These are phyloP conservation scores for Lyophyllum decastes DNA, from an alignment of 768 basidiomycete genomes.

Conservation along the genomic window DNA sequence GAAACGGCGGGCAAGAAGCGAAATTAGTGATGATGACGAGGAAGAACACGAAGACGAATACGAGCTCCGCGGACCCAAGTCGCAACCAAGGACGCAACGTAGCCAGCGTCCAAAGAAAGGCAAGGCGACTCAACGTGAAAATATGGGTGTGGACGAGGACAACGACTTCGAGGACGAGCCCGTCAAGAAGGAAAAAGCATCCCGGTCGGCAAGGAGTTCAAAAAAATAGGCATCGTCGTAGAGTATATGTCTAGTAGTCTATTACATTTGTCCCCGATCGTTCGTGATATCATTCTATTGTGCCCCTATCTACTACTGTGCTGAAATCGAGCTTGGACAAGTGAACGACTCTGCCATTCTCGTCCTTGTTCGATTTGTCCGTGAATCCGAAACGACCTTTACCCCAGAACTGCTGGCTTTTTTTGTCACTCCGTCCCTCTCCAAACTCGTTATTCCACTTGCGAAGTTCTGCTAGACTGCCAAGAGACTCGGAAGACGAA, in stretches of 20 bases:
- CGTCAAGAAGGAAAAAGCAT: constrained; percentile 14
- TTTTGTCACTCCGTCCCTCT: constrained; percentile 72
- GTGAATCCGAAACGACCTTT: constrained; percentile 88
- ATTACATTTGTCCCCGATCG: background rate
- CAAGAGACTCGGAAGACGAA: constrained; percentile 81
- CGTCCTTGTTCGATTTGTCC: constrained; percentile 38
- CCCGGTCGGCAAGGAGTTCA: constrained; percentile 16
- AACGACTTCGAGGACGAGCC: constrained; percentile 31
- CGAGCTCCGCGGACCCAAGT: constrained; percentile 33
- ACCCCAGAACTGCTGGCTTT: constrained; percentile 78
- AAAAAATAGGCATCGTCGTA: constrained; percentile 13
- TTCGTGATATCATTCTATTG: constrained; percentile 6
- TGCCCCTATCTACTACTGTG: background rate
- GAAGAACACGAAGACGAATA: constrained; percentile 40
- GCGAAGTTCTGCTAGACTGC: constrained; percentile 71
- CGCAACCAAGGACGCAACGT: constrained; percentile 22
- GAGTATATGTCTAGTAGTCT: constrained; percentile 12
- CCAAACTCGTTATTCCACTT: constrained; percentile 97
- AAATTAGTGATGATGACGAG: constrained; percentile 42
- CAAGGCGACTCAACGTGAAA: constrained; percentile 24
- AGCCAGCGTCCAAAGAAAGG: constrained; percentile 34
- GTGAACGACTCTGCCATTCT: constrained; percentile 46
- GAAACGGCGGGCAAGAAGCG: constrained; percentile 30
- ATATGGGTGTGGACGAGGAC: constrained; percentile 45
- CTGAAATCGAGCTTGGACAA: constrained; percentile 1